Evolutionary conservation across 169 alveolate genomes (phyloP).

Genomic region (Eimeria acervulina): DNA sequence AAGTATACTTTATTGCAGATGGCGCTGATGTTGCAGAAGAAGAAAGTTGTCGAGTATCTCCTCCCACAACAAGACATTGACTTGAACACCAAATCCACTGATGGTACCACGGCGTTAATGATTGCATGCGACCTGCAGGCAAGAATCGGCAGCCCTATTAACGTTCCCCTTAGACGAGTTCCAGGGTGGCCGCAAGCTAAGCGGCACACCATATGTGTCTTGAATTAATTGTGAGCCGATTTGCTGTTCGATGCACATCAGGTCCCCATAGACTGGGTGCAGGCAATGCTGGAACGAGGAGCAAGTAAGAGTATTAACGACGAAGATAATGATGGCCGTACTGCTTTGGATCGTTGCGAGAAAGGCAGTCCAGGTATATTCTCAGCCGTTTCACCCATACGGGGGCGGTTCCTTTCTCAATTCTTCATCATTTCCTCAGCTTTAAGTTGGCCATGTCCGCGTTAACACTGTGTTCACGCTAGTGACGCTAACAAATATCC

Average conservation of each 20-base stretch:
- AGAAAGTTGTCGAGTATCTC: constrained; percentile 78
- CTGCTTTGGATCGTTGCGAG: constrained; percentile 80
- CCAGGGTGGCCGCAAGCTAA: neutral
- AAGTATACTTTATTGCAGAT: constrained; percentile 79
- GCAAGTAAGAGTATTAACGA: constrained; percentile 72
- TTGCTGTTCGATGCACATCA: neutral
- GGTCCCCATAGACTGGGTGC: constrained; percentile 81
- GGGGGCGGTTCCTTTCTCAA: neutral
- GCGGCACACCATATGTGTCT: neutral
- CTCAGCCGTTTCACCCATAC: neutral
- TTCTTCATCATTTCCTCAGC: neutral
- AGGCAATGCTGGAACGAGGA: constrained; percentile 81
- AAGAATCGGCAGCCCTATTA: neutral
- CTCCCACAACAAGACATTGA: constrained; percentile 80
- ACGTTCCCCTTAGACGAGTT: neutral
- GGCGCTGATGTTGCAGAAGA: constrained; percentile 79
- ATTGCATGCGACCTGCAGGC: constrained; percentile 74
- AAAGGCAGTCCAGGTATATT: constrained; percentile 47
- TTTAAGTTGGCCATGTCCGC: neutral
- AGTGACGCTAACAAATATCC: neutral
- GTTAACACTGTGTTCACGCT: neutral
- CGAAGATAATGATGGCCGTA: constrained; percentile 79
- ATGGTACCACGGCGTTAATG: constrained; percentile 81
- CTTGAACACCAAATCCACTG: constrained; percentile 79
- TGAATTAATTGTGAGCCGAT: neutral